Percentiles rank a stretch among this genome's conserved stretches.
These are phyloP conservation scores for Purshia tridentata DNA, from an alignment of 306 rosid genomes.

Conservation along the genomic window DNA sequence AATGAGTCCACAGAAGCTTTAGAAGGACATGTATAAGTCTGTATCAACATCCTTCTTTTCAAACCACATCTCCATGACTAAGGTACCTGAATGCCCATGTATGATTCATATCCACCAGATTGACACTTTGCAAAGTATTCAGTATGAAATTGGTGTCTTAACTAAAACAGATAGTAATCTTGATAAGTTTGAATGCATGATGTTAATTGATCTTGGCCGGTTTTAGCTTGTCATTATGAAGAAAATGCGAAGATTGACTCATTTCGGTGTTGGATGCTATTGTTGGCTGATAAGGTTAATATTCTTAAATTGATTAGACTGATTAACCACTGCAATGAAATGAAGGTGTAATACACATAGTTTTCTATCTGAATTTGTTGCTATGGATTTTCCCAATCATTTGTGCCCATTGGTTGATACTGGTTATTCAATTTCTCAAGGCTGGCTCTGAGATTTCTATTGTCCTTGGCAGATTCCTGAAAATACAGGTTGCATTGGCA, in stretches of 20 bases:
- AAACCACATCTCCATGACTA: no score
- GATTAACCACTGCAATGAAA: neutral
- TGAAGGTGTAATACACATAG: neutral
- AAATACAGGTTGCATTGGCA: constrained; percentile 86
- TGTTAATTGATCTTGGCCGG: neutral
- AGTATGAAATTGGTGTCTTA: neutral
- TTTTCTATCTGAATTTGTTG: neutral
- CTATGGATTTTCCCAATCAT: neutral
- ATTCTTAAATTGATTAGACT: neutral
- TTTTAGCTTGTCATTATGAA: neutral
- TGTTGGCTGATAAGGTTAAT: neutral
- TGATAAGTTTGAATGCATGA: neutral
- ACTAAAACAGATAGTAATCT: neutral
- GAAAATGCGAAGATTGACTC: neutral
- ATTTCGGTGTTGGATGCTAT: neutral
- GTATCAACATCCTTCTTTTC: no score
- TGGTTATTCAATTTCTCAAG: constrained; percentile 27
- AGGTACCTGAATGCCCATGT: no score
- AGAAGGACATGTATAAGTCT: no score
- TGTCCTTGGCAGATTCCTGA: constrained; percentile 90
- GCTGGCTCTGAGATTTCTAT: constrained; percentile 48
- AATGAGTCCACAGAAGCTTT: no score
- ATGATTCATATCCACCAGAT: no score
- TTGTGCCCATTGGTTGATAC: neutral
- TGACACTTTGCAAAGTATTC: no score